These are phyloP conservation scores for Plantago coronopus DNA, from an alignment of 305 asterid genomes.

Conservation along the genomic window DNA sequence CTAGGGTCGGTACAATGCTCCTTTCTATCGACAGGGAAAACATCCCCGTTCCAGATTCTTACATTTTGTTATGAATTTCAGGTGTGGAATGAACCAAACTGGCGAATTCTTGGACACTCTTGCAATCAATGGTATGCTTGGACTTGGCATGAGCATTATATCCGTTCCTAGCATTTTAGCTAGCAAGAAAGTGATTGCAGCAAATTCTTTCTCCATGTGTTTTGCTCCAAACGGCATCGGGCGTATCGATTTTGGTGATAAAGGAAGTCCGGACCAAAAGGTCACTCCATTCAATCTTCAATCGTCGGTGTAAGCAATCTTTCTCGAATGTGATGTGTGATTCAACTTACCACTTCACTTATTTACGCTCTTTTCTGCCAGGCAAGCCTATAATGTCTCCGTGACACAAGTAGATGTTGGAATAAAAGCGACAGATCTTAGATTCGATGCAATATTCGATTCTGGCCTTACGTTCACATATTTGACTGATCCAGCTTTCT, in stretches of 20 bases:
- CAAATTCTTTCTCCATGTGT: conserved; percentile 93
- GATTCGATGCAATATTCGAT: conserved; percentile 63
- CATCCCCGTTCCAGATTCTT: neutral
- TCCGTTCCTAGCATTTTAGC: conserved; percentile 89
- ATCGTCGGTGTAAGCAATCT: conserved; percentile 48
- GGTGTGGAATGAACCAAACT: conserved; percentile 86
- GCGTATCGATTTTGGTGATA: conserved; percentile 86
- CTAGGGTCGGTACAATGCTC: conserved; percentile 52
- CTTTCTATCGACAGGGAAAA: too few species aligned
- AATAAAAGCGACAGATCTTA: conserved; percentile 38
- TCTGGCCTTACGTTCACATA: conserved; percentile 87
- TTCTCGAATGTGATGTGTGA: neutral
- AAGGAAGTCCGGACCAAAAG: conserved; percentile 60
- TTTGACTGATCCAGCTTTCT: conserved; percentile 70
- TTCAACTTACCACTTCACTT: neutral
- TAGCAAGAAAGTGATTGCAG: conserved; percentile 55
- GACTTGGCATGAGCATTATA: conserved; percentile 68
- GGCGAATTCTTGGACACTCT: conserved; percentile 81
- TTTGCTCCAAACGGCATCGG: conserved; percentile 75
- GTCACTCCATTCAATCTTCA: conserved; percentile 66
- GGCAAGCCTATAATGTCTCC: conserved; percentile 67
- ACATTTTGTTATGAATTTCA: conserved; percentile 30
- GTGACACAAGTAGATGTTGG: conserved; percentile 64
- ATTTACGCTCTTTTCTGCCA: conserved; percentile 28
- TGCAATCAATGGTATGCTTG: conserved; percentile 88